Percentiles rank a stretch among this genome's conserved stretches.
phyloP scores from a whole-genome alignment of 2,329 filamentous ascomycete species.

The Aureobasidium sp. region DNA sequence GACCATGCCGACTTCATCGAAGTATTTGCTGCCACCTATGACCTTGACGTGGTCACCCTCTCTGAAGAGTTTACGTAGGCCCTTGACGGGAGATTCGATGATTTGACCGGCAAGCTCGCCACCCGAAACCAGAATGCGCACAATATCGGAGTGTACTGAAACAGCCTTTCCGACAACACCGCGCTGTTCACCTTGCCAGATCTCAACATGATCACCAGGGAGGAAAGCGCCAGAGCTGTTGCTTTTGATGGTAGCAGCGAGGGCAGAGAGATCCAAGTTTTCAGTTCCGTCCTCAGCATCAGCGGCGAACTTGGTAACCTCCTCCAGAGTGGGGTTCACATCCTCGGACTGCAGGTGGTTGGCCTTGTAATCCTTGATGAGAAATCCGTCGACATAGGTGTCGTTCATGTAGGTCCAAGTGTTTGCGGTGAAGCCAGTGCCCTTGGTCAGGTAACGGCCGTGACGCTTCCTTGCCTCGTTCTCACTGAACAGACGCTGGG shows the following conservation, averaged over 20 bases:
- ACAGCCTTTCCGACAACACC: conserved; percentile 81
- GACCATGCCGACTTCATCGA: conserved; percentile 94
- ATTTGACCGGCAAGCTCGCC: conserved; percentile 74
- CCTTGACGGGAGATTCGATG: conserved; percentile 89
- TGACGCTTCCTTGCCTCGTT: conserved; percentile 85
- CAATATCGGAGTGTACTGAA: conserved; percentile 84
- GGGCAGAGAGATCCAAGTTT: conserved; percentile 82
- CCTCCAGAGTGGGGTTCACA: conserved; percentile 87
- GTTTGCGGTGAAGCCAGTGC: conserved; percentile 52
- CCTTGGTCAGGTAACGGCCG: conserved; percentile 52
- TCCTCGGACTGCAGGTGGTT: conserved; percentile 78
- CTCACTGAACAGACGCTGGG: conserved; percentile 88
- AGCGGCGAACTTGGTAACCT: conserved; percentile 89
- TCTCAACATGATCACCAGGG: conserved; percentile 91
- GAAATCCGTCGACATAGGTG: conserved; percentile 85
- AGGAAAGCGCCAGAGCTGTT: conserved; percentile 77
- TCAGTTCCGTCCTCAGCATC: conserved; percentile 80
- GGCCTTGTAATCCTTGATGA: conserved; percentile 89
- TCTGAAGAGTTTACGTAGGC: conserved; percentile 84
- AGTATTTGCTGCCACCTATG: conserved; percentile 88
- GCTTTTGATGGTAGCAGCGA: conserved; percentile 84
- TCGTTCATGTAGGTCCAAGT: conserved; percentile 82
- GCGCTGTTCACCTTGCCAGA: conserved; percentile 91
- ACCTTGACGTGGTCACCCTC: conserved; percentile 98
- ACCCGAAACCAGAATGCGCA: conserved; percentile 77